These are phyloP conservation scores for Oenanthe javanica DNA, from an alignment of 140 eudicot genomes.

Conservation along the genomic window DNA sequence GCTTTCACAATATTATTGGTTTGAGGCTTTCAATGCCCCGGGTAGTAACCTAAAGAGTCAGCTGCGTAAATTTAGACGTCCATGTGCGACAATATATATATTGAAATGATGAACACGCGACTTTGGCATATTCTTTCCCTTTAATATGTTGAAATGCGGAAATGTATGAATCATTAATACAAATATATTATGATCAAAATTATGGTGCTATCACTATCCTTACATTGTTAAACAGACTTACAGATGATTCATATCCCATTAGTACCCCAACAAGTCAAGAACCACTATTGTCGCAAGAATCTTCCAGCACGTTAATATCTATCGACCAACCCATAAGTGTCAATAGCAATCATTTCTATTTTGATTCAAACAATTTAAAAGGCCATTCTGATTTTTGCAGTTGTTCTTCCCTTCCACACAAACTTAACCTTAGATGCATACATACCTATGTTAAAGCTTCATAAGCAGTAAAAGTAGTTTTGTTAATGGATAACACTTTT, in stretches of 20 bases:
- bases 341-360: neutral
- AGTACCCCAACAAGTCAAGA: neutral
- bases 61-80: neutral
- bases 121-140: neutral
- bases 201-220: neutral
- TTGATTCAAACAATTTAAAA: neutral
- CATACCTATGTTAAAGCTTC: neutral
- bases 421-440: neutral
- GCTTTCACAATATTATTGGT: neutral
- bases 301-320: neutral
- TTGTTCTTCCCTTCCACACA: neutral
- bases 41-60: neutral
- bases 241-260: neutral
- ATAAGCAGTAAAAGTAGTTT: neutral
- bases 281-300: neutral
- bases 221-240: neutral
- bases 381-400: neutral
- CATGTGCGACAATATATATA: neutral
- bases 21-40: neutral
- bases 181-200: neutral
- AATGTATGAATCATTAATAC: neutral
- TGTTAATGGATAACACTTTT: neutral
- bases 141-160: neutral
- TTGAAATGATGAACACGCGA: neutral
- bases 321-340: neutral